Evolutionary conservation across 2,329 filamentous ascomycete species (phyloP).

Genomic region (Trichoderma pleuroti): DNA sequence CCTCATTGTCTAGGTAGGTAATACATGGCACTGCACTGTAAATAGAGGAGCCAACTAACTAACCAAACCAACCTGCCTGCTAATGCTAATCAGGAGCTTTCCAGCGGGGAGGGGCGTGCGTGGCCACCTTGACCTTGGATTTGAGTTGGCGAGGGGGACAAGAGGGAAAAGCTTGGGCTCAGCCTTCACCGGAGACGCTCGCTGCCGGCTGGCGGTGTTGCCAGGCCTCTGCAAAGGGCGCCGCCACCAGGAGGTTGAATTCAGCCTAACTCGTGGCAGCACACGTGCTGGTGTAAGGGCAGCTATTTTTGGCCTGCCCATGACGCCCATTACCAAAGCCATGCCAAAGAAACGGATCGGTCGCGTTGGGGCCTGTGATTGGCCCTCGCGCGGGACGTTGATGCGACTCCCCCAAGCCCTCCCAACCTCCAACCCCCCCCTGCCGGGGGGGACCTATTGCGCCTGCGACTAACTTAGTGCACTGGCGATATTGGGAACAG

Average conservation of each 20-base stretch:
- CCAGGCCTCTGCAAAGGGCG: not conserved
- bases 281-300: constrained; percentile 11
- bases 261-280: constrained; percentile 16
- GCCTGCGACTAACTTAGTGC: not conserved
- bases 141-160: not conserved
- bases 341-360: not conserved
- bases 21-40: not conserved
- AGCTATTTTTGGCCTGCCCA: constrained; percentile 15
- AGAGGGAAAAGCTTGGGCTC: constrained; percentile 6
- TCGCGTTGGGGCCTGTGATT: not conserved
- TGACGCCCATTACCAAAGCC: constrained; percentile 6
- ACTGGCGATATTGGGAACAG: not conserved
- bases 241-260: constrained; percentile 13
- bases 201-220: constrained; percentile 18
- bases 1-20: not conserved
- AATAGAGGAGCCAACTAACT: not conserved
- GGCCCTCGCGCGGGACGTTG: not conserved
- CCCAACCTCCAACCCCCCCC: too few relatives aligned
- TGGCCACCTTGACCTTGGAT: not conserved
- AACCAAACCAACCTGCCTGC: not conserved
- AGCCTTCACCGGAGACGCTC: constrained; percentile 14
- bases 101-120: not conserved
- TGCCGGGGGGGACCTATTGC: not conserved
- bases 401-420: not conserved
- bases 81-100: not conserved